These are phyloP conservation scores for Fusarium virguliforme DNA, from an alignment of 2,329 filamentous ascomycete genomes.

Conservation along the genomic window DNA sequence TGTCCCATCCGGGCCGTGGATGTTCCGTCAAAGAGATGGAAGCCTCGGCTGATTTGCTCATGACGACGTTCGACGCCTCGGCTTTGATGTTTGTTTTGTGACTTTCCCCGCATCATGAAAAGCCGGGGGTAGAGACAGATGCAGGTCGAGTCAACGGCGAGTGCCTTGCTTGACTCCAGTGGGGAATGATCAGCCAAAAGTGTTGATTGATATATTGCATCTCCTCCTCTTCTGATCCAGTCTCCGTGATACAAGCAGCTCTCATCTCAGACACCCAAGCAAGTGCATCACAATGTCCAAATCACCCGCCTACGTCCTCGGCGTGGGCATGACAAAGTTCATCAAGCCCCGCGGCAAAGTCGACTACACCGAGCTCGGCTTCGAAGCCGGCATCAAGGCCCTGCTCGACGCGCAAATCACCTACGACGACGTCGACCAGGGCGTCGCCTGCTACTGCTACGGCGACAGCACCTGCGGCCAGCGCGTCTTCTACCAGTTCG, in stretches of 20 bases:
- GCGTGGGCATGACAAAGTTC: conserved; percentile 99
- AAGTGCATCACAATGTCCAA: conserved; percentile 62
- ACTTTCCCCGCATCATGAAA: conserved; percentile 42
- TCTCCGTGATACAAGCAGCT: neutral
- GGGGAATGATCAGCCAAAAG: conserved; percentile 16
- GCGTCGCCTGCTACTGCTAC: conserved; percentile 98
- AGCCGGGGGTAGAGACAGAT: conserved; percentile 33
- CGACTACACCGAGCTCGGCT: conserved; percentile 94
- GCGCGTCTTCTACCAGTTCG: conserved; percentile 98
- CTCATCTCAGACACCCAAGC: conserved; percentile 13
- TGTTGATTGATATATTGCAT: conserved; percentile 1
- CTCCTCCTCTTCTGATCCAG: conserved; percentile 4
- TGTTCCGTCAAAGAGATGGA: conserved; percentile 22
- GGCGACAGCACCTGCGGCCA: conserved; percentile 96
- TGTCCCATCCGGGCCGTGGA: conserved; percentile 14
- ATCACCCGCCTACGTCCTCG: conserved; percentile 84
- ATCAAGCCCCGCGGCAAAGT: conserved; percentile 96
- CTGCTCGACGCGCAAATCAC: conserved; percentile 90
- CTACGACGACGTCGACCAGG: conserved; percentile 96
- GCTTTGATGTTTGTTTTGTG: conserved; percentile 11
- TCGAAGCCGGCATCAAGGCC: conserved; percentile 91
- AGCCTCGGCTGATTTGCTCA: conserved; percentile 12
- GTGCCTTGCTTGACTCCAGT: conserved; percentile 20
- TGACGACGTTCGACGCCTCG: conserved; percentile 31
- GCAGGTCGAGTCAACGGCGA: neutral